Base-by-base conservation (phyloP, 73 alveolate species). In the Symbiodinium pilosum region DNA sequence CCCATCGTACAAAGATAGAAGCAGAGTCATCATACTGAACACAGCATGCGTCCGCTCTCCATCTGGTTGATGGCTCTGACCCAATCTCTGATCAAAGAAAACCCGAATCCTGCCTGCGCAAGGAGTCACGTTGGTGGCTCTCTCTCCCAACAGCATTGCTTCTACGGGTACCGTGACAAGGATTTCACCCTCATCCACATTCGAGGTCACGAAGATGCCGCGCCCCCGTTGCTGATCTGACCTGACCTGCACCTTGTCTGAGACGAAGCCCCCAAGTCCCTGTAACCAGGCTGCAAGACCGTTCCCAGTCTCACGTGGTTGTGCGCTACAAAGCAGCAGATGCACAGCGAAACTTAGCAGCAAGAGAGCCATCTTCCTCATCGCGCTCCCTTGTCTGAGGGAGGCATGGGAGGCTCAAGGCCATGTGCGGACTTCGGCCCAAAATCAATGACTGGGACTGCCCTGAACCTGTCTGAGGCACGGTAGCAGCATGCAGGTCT, bases 61-160 rank as follows among this genome's bases (percentile, higher is more conserved):
- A 14, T 87, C 94, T 8, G 94, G 71, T 26, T 59, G 94, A 30
- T 16, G 0, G 16, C 16, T n/a, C 30, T 40, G 26, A 43, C 59
- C 86, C 38, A 87, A 87, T n/a, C n/a, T n/a, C 56, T 34, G 41
- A 43, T 87, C 86, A 36, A 87, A 87, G 85, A 87, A 87, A 2
- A n/a, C 68, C 20, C 44, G 34, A 30, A 87, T 87, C 85, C 69
- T 30, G 36, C 32, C 56, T 9, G 69, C 86, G 40, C 94, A 87
- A 1, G 94, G 94, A 28, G 81, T 64, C n/a, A 69, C 44, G 26
- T 87, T 39, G 11, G 73, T 43, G n/a, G 94, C 94, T 26, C 43
- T 56, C 86, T 87, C 69, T 4, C 94, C 94, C 42, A 54, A 40
- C 41, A 87, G 44, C 32, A 87, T 87, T 64, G 94, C 85, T 16